Conservation (phyloP, 108 stramenopile genomes). For the Aurantiochytrium sp. region DNA sequence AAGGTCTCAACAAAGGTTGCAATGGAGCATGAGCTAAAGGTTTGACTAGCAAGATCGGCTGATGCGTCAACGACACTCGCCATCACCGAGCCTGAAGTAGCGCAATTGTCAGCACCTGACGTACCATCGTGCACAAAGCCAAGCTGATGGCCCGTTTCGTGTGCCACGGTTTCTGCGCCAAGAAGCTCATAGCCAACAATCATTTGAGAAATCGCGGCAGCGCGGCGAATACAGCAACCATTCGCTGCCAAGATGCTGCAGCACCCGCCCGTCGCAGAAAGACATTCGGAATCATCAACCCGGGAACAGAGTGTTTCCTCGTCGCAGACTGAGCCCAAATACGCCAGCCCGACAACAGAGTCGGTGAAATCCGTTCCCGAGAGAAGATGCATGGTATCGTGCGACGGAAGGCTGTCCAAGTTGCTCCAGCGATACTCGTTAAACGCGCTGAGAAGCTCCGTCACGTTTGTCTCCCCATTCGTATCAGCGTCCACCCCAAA, state of each 20-base stretch:
- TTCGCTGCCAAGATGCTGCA: not conserved
- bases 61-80: not conserved
- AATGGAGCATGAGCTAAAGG: not conserved
- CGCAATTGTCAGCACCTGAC: not conserved
- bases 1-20: not conserved
- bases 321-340: not conserved
- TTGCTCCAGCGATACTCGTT: not conserved
- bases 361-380: not conserved
- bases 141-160: not conserved
- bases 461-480: not conserved
- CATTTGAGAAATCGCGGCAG: not conserved
- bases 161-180: not conserved
- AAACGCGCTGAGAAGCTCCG: not conserved
- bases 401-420: not conserved
- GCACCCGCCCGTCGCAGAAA: not conserved
- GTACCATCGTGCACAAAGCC: not conserved
- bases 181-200: not conserved
- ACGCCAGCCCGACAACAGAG: not conserved
- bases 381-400: not conserved
- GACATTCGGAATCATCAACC: not conserved
- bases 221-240: not conserved
- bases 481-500: not conserved
- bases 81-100: not conserved
- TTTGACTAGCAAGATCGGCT: not conserved
- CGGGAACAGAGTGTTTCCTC: not conserved